phyloP scores from a whole-genome alignment of 2,329 filamentous ascomycete species.

The Fusarium albidum region DNA sequence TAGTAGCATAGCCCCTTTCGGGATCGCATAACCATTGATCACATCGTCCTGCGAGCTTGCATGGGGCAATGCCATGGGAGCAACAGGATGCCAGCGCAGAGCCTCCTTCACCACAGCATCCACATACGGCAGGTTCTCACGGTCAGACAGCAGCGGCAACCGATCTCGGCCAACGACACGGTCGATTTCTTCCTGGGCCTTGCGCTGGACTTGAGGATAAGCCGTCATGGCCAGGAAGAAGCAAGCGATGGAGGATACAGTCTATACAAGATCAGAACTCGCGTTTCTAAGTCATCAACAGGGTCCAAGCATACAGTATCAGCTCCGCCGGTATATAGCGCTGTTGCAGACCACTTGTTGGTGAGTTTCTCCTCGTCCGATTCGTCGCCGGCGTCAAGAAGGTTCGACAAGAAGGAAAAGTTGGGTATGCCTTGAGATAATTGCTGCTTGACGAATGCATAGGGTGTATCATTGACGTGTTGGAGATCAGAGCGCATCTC shows the following conservation, averaged over 20 bases:
- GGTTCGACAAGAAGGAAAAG: conserved; percentile 13
- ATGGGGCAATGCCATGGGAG: conserved; percentile 48
- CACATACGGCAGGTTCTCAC: conserved; percentile 38
- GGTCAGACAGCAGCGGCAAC: conserved; percentile 35
- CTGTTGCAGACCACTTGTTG: conserved; percentile 31
- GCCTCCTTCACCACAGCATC: conserved; percentile 42
- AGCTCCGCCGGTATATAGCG: conserved; percentile 30
- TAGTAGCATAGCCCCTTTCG: conserved; percentile 31
- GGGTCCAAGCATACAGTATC: conserved; percentile 24
- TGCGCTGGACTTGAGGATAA: conserved; percentile 23
- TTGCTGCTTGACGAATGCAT: background rate
- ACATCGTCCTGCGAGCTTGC: conserved; percentile 43
- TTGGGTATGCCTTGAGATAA: conserved; percentile 5
- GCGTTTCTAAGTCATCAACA: background rate
- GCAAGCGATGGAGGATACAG: conserved; percentile 23
- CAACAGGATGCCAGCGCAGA: conserved; percentile 40
- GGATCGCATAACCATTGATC: conserved; percentile 35
- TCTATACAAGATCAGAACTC: conserved; percentile 2
- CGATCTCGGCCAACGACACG: conserved; percentile 37
- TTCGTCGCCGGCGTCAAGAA: conserved; percentile 18
- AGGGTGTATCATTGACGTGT: conserved; percentile 5
- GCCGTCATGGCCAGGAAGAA: conserved; percentile 31
- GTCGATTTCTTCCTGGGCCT: conserved; percentile 34
- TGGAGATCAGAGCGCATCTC: background rate
- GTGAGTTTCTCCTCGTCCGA: conserved; percentile 17